phyloP scores from a whole-genome alignment of 108 stramenopile species.

The Cyclostephanos tholiformis region DNA sequence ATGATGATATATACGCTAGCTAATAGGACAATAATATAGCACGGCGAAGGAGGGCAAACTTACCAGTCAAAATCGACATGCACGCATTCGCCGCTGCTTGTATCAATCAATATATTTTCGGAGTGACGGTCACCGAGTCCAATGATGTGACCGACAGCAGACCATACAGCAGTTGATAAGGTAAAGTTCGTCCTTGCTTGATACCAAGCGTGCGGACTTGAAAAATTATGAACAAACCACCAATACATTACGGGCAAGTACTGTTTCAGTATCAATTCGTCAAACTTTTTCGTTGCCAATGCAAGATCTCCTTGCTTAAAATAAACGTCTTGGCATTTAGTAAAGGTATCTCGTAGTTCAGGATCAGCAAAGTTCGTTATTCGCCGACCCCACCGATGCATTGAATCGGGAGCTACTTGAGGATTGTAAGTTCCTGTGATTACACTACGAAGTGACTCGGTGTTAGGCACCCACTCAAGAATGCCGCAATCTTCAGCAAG shows the following conservation, averaged over 20 bases:
- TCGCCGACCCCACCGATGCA: slow-evolving; percentile 58
- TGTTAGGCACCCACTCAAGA: slow-evolving; percentile 97
- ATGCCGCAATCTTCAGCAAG: slow-evolving; percentile 98
- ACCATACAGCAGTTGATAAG: slow-evolving; percentile 90
- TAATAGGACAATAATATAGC: background rate
- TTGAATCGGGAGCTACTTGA: slow-evolving; percentile 60
- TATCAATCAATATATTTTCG: slow-evolving; percentile 98
- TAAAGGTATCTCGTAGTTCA: slow-evolving; percentile 62
- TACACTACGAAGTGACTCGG: slow-evolving; percentile 82
- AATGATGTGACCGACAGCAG: slow-evolving; percentile 96
- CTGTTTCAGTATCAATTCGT: slow-evolving; percentile 57
- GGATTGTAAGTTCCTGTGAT: slow-evolving; percentile 81
- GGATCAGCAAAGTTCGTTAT: slow-evolving; percentile 66
- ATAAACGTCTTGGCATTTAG: slow-evolving; percentile 74
- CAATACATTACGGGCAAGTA: slow-evolving; percentile 92
- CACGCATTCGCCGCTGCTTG: slow-evolving; percentile 90
- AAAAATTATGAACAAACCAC: slow-evolving; percentile 97
- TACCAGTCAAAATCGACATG: slow-evolving; percentile 99
- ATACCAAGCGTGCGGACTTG: slow-evolving; percentile 95
- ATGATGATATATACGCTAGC: slow-evolving; percentile 11
- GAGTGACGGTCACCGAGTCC: slow-evolving; percentile 98
- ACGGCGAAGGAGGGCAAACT: slow-evolving; percentile 17
- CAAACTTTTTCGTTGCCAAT: slow-evolving; percentile 68
- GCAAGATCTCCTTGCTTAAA: slow-evolving; percentile 69
- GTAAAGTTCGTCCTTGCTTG: slow-evolving; percentile 95